Base-by-base conservation (phyloP, 129 eudicot genomes). In the Artemisia tridentata region DNA sequence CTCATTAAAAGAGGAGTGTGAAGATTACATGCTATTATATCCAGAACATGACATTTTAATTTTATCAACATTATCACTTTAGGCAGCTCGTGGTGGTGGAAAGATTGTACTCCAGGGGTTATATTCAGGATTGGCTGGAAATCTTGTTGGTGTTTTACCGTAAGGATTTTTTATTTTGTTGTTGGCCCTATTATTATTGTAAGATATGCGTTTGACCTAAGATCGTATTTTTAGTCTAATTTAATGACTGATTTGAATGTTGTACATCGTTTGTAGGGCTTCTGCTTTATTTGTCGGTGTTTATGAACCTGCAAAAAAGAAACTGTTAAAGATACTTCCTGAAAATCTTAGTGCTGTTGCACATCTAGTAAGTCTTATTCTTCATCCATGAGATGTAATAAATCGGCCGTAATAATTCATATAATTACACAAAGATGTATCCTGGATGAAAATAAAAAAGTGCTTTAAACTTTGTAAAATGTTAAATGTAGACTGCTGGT, bases 101-200 rank as follows among this genome's bases (percentile, higher is more conserved):
- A 77, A 89, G 73, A 89, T 93, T 69, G 76, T 82, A 43, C 87
- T 87, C 18, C 91, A 93, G 71, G 98, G 98, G 63, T 86, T 93
- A 19, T 93, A 93, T 83, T 87, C 98, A 55, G 98, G 98, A 64
- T 84, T 92, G 82, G 88, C 88, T 65, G 98, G 98, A 72, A 93
- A 93, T 82, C 77, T 93, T 85, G 96, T 84, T 67, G 98, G 98
- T 69, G 98, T 92, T 58, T 80, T 93, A 76, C 98, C 98, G 98
- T 93, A 89, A 87, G 88, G 43, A 72, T 65, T 31, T 52, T 25
- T 38, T 62, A 25, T 8, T 7, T 27, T 43, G 67, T 55, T 56
- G 49, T 17, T 34, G 15, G 43, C 38, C 14, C 12, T 47, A 48
- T 45, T 65, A 2, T 1, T 75, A 41, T 49, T 7, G 46, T 20